phyloP scores from a whole-genome alignment of 306 rosid genomes.

The Acacia confusa region DNA sequence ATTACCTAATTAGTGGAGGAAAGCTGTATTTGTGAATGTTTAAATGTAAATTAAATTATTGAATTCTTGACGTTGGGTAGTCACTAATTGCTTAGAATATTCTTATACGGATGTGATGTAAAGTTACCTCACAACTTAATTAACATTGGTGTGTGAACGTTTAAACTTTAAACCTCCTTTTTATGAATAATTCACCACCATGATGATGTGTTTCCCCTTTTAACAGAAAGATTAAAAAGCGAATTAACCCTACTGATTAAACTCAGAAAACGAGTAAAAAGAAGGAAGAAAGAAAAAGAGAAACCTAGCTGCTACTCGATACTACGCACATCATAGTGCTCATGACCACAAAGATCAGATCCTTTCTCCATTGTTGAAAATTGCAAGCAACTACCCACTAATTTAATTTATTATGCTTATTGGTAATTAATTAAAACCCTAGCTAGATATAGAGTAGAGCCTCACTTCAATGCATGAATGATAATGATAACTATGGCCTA shows the following conservation, averaged over 20 bases:
- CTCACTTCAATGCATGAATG: conserved; percentile 15
- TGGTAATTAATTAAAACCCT: conserved; percentile 1
- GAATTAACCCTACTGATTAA: background rate
- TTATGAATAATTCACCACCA: conserved; percentile 13
- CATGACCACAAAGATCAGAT: conserved; percentile 1
- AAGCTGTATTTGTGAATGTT: conserved; percentile 37
- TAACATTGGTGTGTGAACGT: conserved; percentile 25
- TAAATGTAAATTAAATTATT: conserved; percentile 20
- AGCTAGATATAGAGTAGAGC: background rate
- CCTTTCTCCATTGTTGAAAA: conserved; percentile 12
- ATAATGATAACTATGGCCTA: conserved; percentile 9
- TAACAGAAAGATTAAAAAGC: background rate
- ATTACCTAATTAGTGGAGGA: conserved; percentile 51
- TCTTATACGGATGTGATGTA: conserved; percentile 38
- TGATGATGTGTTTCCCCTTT: conserved; percentile 9
- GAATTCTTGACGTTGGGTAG: conserved; percentile 24
- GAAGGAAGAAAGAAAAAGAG: background rate
- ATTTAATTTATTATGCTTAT: background rate
- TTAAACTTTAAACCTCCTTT: conserved; percentile 26
- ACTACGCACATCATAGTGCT: conserved; percentile 27
- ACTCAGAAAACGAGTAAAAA: background rate
- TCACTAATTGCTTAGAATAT: conserved; percentile 32
- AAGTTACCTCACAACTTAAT: conserved; percentile 15
- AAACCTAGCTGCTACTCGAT: background rate
- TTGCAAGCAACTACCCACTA: conserved; percentile 14